Evolutionary conservation across 441 rosid species (phyloP), one percentile per base, ranked within the genome.

Genomic region (Sinapis alba): DNA sequence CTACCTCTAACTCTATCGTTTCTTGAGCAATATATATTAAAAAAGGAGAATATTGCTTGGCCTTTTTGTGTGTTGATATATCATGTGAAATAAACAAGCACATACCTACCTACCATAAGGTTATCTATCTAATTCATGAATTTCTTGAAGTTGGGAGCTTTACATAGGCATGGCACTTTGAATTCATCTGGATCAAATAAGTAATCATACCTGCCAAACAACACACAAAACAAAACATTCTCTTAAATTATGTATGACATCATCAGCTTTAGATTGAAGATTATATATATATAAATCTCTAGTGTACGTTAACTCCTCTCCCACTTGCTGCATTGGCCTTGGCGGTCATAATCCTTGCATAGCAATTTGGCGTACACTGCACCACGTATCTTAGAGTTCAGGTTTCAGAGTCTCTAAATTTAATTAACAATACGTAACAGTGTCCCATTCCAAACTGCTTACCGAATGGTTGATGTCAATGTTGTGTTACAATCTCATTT

Each of bases 341-440:
- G 2, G 98, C 99, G 56, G 93, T 93, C 41, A 96, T 93, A 32
- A 96, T 96, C 81, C 99, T 88, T 26, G 99, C 98, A 50, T 93
- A 96, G 86, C 99, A 93, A 68, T 96, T 96, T 28, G 99, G 99
- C 90, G 90, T 83, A 77, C 99, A 96, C 98, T 96, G 86, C 65
- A 77, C 18, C 72, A 73, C 63, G 23, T 54, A 20, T 23, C 16
- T 5, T 13, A 3, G 41, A 38, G 19, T 38, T 53, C 54, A 62
- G 26, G 19, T 21, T 64, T 57, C 16, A 9, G 18, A 5, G 38
- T 56, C 61, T 54, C 8, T 64, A 19, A 16, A 27, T 34, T 4
- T 59, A 47, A 47, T 27, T 53, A 19, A 38, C 7, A 23, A 26
- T 20, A 69, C 13, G n/a, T 56, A 26, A 64, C 50, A 16, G 51